Evolutionary conservation across 306 rosid species (phyloP).

Genomic region (Hylodesmum podocarpum): DNA sequence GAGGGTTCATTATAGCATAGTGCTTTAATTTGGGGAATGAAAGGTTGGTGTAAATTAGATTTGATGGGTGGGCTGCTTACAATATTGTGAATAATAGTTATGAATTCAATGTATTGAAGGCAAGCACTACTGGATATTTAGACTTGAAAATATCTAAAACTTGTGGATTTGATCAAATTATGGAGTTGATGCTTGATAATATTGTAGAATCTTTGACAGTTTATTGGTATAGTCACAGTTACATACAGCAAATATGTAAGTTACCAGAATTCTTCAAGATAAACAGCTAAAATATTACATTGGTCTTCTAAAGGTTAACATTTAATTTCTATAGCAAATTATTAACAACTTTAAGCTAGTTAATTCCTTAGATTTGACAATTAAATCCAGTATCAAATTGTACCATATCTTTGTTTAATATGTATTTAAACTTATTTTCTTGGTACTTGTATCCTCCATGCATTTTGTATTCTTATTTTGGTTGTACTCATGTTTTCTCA

Average conservation of each 20-base stretch:
- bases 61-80: neutral
- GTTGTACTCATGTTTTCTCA: slow-evolving; percentile 31
- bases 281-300: neutral
- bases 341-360: neutral
- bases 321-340: neutral
- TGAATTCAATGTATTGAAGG: slow-evolving; percentile 13
- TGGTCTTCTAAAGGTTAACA: neutral
- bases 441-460: slow-evolving; percentile 2
- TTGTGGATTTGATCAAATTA: neutral
- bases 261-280: neutral
- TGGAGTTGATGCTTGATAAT: neutral
- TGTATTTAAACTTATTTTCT: slow-evolving; percentile 10
- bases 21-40: neutral
- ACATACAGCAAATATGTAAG: neutral
- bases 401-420: neutral
- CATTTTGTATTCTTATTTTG: slow-evolving; percentile 26
- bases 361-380: neutral
- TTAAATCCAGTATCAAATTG: neutral
- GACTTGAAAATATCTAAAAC: neutral
- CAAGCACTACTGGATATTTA: neutral
- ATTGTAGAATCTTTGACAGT: slow-evolving; percentile 3
- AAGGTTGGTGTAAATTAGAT: slow-evolving; percentile 4
- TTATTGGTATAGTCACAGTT: neutral
- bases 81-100: neutral
- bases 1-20: neutral